Base-by-base conservation (phyloP, 73 alveolate species). In the Paramecium bursaria region DNA sequence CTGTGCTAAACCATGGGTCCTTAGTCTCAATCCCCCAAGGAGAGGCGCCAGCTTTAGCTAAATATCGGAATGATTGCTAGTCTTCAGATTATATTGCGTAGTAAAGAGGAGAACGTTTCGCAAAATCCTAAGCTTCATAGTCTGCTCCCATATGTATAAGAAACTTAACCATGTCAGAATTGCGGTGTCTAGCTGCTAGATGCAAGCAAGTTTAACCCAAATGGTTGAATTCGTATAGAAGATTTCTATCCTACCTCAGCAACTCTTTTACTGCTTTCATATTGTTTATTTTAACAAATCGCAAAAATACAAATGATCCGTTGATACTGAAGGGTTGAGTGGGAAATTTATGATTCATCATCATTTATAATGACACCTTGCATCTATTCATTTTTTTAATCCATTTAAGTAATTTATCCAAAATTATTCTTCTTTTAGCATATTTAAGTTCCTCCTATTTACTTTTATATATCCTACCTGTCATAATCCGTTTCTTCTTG, bases 381-480 rank as follows among this genome's bases (percentile, higher is more conserved):
- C 82, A 67, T 67, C 60, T 67, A 67, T 67, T 67, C 57, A 67
- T 67, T 42, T 67, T 67, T 30, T 61, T 10, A 10, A 61, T 23
- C 80, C 80, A 61, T 1, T 31, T 22, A 1, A 61, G 39, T 27
- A 61, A 13, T 13, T 30, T 30, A 33, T 61, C 15, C 9, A 33
- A 61, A 27, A 61, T n/a, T n/a, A 33, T n/a, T 22, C 17, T 27
- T 35, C 51, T 30, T 44, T 54, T 61, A 33, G 30, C 3, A 17
- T 33, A 33, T 61, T 33, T 61, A 3, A 17, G 30, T 33, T 61
- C 80, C n/a, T 61, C 80, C 13, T 22, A 3, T 44, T 61, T 61
- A 21, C n/a, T n/a, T n/a, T 22, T 15, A 30, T 33, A 61, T 10
- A 61, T 21, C 17, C 39, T 61, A 33, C 30, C 39, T 17, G 26